These are phyloP conservation scores for Hippophae rhamnoides DNA, from an alignment of 306 rosid species.

Conservation along the genomic window DNA sequence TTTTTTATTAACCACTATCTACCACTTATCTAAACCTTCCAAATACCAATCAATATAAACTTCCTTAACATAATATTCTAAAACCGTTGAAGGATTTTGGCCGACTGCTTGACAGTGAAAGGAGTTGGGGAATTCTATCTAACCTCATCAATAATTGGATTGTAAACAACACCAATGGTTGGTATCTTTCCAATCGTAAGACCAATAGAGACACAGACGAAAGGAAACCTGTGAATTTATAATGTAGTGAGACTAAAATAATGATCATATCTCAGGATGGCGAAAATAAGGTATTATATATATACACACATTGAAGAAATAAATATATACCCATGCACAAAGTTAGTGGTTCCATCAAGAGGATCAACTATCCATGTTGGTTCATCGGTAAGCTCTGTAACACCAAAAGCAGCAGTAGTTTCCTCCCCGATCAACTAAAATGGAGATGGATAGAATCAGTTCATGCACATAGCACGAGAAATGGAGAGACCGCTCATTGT, in stretches of 20 bases:
- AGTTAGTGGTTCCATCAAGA: slow-evolving; percentile 94
- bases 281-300: slow-evolving; percentile 8
- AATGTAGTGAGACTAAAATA: not conserved
- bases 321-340: slow-evolving; percentile 77
- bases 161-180: slow-evolving; percentile 84
- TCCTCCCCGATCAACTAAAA: slow-evolving; percentile 92
- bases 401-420: slow-evolving; percentile 83
- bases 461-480: no score
- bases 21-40: no score
- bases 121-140: slow-evolving; percentile 16
- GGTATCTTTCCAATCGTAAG: slow-evolving; percentile 82
- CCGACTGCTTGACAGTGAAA: slow-evolving; percentile 9
- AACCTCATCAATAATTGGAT: slow-evolving; percentile 89
- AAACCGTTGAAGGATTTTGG: not conserved
- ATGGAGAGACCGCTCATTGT: no score
- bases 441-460: not conserved
- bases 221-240: slow-evolving; percentile 61
- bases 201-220: slow-evolving; percentile 93
- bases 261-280: slow-evolving; percentile 4
- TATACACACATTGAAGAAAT: slow-evolving; percentile 4
- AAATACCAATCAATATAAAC: no score
- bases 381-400: slow-evolving; percentile 79
- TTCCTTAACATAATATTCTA: not conserved
- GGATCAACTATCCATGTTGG: slow-evolving; percentile 99
- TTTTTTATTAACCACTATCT: no score